Base-by-base conservation (phyloP, 2,329 filamentous ascomycete genomes). In the Trichothecium sympodiale region DNA sequence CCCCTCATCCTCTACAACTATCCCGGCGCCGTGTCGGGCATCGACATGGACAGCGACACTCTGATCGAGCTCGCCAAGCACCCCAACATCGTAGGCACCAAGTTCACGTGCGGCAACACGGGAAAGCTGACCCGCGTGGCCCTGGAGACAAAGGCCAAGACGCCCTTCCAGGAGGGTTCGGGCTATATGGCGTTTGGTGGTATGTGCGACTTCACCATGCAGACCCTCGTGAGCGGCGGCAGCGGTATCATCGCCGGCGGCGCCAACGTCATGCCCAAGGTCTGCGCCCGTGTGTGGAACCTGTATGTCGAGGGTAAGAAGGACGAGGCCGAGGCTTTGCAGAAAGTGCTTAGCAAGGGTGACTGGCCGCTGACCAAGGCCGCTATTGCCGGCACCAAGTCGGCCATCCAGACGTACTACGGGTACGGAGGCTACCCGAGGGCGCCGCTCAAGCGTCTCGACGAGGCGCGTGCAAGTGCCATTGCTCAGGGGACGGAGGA, bases 1-100 rank as follows among this genome's bases (percentile, higher is more conserved):
- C 83, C 84, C n/a, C 57, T 94, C 37, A 73, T 93, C 44, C 65
- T 94, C 33, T 94, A 94, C 73, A 94, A 93, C 67, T 94, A 91
- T 64, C 86, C 86, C 1, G 85, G 84, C 35, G 86, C 84, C 34
- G 86, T 91, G 5, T 73, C 83, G 5, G 86, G 86, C 34, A 82
- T 93, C 51, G 86, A 94, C 57, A 81, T 94, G 74, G 84, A 91
- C 67, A 88, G 82, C 39, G 86, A 94, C 55, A 70, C 89, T 40
- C 73, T 94, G 50, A 85, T 91, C 62, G 73, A 71, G 53, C 74
- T 94, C 27, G 82, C 80, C 31, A 63, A 77, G 54, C 85, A 93
- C 61, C 76, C 78, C 45, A 93, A 93, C 61, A 85, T 94, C 50
- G 65, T 87, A 43, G 86, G 86, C 43, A 88, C 84, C 37, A 94